Evolutionary conservation across 2,329 filamentous ascomycete genomes (phyloP), one percentile per base, ranked within the genome.

Genomic region (Pseudopithomyces maydicus): DNA sequence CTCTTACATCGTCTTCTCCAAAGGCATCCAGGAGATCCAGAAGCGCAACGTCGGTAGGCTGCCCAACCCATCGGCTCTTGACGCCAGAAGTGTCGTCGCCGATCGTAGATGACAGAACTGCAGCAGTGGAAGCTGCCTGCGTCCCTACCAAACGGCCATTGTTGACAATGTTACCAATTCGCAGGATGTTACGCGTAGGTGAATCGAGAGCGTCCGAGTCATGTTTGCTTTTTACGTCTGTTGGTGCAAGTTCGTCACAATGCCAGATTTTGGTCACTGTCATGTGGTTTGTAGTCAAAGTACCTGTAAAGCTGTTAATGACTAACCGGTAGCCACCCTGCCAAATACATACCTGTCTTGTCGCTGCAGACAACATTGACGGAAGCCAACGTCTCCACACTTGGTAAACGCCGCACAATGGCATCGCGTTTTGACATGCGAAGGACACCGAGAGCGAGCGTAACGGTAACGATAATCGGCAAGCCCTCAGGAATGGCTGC

Each of bases 311-410:
- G 35, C 22, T 7, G 22, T 52, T 38, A 61, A 60, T 7, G 52
- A 55, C 26, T 39, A 17, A 23, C 43, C 12, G 5, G n/a, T 15
- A 22, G 11, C 19, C 14, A 20, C 11, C 19, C 6, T 17, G 4
- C 14, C 12, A 19, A 17, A 22, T 23, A 59, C 64, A 55, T 78
- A 87, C 87, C 92, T 42, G 95, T 99, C 80, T 99, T 99, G 81
- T 99, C 95, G 65, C 92, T 97, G 80, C 96, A 99, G 6, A 99
- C 92, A n/a, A 99, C 93, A 69, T 98, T 99, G 57, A 99, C 95
- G n/a, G 93, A 97, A 8, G 96, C 96, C 5, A 99, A 80, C 0
- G 95, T 99, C 75, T 99, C 95, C 8, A 99, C 96, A 76, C 95
- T 98, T 20, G 96, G 96, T 78, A 99, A 89, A 71, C 91, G 89